A percentile compares a stretch with the other conserved stretches of the same genome.
Evolutionary conservation across 2,329 filamentous ascomycete genomes (phyloP).

Genomic region (Penicillium psychrosexuale): DNA sequence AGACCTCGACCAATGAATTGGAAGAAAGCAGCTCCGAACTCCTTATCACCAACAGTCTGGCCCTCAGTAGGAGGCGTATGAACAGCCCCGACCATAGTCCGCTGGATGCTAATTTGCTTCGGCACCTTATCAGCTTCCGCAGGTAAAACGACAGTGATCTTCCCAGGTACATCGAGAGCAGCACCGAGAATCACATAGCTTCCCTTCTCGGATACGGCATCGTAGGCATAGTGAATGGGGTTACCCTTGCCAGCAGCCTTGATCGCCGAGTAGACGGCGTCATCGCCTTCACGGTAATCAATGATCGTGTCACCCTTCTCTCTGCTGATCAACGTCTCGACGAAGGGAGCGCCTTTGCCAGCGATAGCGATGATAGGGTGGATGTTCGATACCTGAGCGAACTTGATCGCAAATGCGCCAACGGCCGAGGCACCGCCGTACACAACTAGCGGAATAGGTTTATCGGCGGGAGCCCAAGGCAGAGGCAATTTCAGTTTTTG

Average conservation of each 20-base stretch:
- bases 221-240: conserved; percentile 52
- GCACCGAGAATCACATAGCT: conserved; percentile 47
- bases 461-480: conserved; percentile 46
- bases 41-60: conserved; percentile 29
- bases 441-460: conserved; percentile 44
- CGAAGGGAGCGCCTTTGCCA: conserved; percentile 51
- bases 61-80: conserved; percentile 22
- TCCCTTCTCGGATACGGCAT: conserved; percentile 56
- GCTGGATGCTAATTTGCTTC: conserved; percentile 34
- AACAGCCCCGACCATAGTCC: conserved; percentile 38
- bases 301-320: conserved; percentile 57
- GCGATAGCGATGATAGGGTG: conserved; percentile 62
- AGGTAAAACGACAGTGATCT: conserved; percentile 44
- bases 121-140: conserved; percentile 44
- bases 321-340: conserved; percentile 52
- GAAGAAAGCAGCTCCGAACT: conserved; percentile 49
- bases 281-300: conserved; percentile 59
- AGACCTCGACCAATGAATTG: conserved; percentile 47
- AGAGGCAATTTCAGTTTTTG: conserved; percentile 47
- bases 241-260: conserved; percentile 36
- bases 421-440: conserved; percentile 55
- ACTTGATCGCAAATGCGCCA: conserved; percentile 57
- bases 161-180: conserved; percentile 43
- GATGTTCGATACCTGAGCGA: conserved; percentile 54
- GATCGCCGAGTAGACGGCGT: conserved; percentile 50